Base-by-base conservation (phyloP, 768 basidiomycete species). In the Leccinum ochraceum region DNA sequence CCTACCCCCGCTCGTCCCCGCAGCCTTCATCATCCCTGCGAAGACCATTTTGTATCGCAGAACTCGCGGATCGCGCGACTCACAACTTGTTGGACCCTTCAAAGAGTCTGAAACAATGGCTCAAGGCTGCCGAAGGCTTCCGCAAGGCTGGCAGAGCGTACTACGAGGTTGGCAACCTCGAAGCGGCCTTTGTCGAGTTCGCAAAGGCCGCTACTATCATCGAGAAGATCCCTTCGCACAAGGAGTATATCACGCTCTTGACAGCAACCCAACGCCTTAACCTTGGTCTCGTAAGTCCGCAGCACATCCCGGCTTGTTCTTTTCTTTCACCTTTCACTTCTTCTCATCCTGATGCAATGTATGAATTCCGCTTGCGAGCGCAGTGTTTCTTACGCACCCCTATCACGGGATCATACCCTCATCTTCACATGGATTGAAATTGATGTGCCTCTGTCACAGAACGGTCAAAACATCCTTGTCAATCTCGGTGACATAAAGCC, bases 171-270 rank as follows among this genome's bases (percentile, higher is more conserved):
- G 81, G 81, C 2, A 86, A 93, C 70, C 76, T 86, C 53, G 88
- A 92, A 69, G 77, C 73, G n/a, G 88, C 87, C 1, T 93, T 92
- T 71, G 78, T 92, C 17, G 80, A 85, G 62, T 84, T 83, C 54
- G 90, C 90, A 3, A 84, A 80, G 61, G 88, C 90, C 9, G 90
- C 90, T 0, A 90, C 88, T 1, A 76, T 93, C 59, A 88, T 92
- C 11, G 90, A 94, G 76, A 87, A 83, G 64, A 76, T 94, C n/a
- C 91, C 91, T 0, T 75, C 77, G 1, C 92, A 93, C 75, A 77
- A 80, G 56, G 86, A 90, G 49, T 93, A 88, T 69, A 66, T 80
- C 36, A 76, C 76, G 1, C 71, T 85, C 50, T 72, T 94, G 66
- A 86, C 71, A 50, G 57, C 75, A 6, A 76, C 79, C 11, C 91